These are phyloP conservation scores for Phytopythium sindhum DNA, from an alignment of 352 stramenopile species.

Conservation along the genomic window DNA sequence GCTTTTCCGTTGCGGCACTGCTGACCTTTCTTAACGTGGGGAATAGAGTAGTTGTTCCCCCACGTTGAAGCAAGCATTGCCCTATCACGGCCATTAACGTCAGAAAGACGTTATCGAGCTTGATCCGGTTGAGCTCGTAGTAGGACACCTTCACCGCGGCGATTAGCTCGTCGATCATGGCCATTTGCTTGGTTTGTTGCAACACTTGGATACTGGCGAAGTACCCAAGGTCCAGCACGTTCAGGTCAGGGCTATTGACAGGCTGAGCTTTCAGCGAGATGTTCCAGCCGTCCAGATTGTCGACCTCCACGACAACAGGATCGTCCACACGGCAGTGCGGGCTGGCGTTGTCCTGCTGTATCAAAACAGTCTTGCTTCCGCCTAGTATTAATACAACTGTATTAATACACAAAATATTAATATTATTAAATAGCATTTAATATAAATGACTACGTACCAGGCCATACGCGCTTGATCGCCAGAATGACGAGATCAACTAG, in stretches of 20 bases:
- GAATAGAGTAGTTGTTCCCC: neutral
- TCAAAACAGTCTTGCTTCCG: neutral
- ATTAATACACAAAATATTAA: too few relatives aligned
- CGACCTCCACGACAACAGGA: neutral
- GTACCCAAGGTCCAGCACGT: neutral
- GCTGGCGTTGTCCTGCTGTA: neutral
- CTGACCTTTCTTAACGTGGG: neutral
- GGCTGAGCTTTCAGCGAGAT: neutral
- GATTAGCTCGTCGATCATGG: neutral
- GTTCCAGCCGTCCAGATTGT: neutral
- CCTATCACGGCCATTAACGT: neutral
- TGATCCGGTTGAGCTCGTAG: neutral
- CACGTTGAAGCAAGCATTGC: neutral
- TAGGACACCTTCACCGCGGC: neutral
- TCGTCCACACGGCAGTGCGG: neutral
- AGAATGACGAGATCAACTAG: too few relatives aligned
- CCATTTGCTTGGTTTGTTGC: neutral
- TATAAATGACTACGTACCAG: too few relatives aligned
- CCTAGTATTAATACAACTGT: too few relatives aligned
- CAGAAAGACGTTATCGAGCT: neutral
- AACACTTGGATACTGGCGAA: neutral
- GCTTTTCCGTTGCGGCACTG: too few relatives aligned
- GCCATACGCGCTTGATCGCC: too few relatives aligned
- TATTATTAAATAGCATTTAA: too few relatives aligned
- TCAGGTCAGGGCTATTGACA: neutral